Conservation (phyloP, 2,329 filamentous ascomycete genomes). For the Talaromyces sp. region DNA sequence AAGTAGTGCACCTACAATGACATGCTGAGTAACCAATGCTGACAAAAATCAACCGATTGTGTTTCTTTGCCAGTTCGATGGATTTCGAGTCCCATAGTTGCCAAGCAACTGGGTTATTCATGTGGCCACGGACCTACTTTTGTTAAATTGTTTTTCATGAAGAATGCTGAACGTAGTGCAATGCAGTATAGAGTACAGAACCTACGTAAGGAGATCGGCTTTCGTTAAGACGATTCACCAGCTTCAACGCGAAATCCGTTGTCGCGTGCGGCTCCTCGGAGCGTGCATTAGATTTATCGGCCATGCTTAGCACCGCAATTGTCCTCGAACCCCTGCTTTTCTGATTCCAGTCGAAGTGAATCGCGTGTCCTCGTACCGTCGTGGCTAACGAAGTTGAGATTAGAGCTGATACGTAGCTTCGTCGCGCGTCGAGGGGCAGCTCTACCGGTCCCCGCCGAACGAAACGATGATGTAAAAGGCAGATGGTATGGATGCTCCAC, state of each 20-base stretch:
- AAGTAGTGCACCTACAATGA: slow-evolving; percentile 64
- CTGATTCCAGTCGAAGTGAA: background rate
- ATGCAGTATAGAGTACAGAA: slow-evolving; percentile 9
- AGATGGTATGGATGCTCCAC: slow-evolving; percentile 2
- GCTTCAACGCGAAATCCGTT: slow-evolving; percentile 28
- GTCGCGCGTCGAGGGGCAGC: slow-evolving; percentile 14
- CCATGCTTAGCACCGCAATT: slow-evolving; percentile 23
- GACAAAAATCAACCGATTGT: slow-evolving; percentile 86
- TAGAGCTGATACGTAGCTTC: background rate
- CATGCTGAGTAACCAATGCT: slow-evolving; percentile 95
- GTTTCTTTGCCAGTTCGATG: slow-evolving; percentile 68
- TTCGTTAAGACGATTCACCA: slow-evolving; percentile 57
- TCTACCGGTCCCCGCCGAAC: slow-evolving; percentile 14
- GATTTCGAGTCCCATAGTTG: slow-evolving; percentile 79
- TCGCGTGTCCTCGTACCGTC: background rate
- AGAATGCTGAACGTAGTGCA: background rate
- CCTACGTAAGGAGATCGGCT: slow-evolving; percentile 65
- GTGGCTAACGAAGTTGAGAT: slow-evolving; percentile 2
- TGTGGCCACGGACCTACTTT: slow-evolving; percentile 64
- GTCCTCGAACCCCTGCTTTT: background rate
- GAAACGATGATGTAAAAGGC: slow-evolving; percentile 13
- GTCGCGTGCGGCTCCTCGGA: slow-evolving; percentile 26
- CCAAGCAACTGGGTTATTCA: slow-evolving; percentile 83
- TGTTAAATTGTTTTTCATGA: background rate
- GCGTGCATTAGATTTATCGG: slow-evolving; percentile 28